Conservation (phyloP, 2,329 filamentous ascomycete species). For the Stagonosporopsis chrysanthemi region DNA sequence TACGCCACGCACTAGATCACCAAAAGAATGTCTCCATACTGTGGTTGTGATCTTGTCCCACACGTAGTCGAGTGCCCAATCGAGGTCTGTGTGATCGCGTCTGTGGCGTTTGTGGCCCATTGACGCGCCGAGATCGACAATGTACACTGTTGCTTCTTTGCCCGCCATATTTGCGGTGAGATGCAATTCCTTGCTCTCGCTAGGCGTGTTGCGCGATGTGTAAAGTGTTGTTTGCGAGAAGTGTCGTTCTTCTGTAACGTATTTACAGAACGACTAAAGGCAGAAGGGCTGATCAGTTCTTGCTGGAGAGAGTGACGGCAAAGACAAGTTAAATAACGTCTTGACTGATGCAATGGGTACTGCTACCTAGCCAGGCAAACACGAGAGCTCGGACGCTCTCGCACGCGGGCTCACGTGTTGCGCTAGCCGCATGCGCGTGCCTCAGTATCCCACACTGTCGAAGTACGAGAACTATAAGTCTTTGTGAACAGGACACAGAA, state of each 20-base stretch:
- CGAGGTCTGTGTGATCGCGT: conserved; percentile 79
- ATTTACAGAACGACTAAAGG: background rate
- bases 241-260: background rate
- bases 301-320: background rate
- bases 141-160: conserved; percentile 92
- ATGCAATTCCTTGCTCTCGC: conserved; percentile 13
- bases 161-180: conserved; percentile 71
- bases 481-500: too few relatives aligned
- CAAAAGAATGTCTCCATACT: conserved; percentile 57
- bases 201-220: background rate
- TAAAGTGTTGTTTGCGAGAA: background rate
- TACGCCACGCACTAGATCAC: conserved; percentile 28
- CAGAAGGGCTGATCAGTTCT: background rate
- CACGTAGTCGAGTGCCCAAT: conserved; percentile 89
- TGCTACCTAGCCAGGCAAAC: conserved; percentile 39
- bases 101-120: conserved; percentile 78
- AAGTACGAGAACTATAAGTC: background rate
- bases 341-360: background rate
- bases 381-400: conserved; percentile 26
- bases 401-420: conserved; percentile 15
- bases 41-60: conserved; percentile 90
- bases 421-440: background rate
- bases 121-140: conserved; percentile 86
- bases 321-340: conserved; percentile 3
- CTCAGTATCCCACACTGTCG: background rate